phyloP scores from a whole-genome alignment of 1,284 basidiomycete species.

The Fomitopsis pinicola region DNA sequence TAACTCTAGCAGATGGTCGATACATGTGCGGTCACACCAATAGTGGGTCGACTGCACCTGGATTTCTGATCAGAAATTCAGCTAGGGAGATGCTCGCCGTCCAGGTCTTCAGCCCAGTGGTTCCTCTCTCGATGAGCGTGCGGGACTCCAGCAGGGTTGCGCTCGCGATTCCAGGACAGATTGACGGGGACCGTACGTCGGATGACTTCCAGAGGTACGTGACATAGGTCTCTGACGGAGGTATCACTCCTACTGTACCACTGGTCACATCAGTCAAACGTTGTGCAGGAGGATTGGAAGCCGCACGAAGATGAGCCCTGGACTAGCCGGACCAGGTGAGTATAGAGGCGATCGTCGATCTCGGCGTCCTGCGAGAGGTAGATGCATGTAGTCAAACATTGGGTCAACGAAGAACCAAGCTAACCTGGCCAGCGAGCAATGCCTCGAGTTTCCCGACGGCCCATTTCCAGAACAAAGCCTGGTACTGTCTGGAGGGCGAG shows the following conservation, averaged over 20 bases:
- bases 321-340: slow-evolving; percentile 48
- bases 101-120: slow-evolving; percentile 77
- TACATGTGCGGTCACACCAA: not conserved
- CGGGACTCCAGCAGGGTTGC: slow-evolving; percentile 68
- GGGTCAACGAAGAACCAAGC: slow-evolving; percentile 8
- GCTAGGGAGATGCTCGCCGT: slow-evolving; percentile 64
- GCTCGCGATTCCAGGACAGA: slow-evolving; percentile 29
- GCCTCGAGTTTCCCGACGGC: slow-evolving; percentile 50
- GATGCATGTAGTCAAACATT: not conserved
- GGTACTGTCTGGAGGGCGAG: slow-evolving; percentile 59
- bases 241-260: slow-evolving; percentile 8
- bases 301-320: slow-evolving; percentile 33
- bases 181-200: slow-evolving; percentile 13
- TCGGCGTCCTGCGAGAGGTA: slow-evolving; percentile 42
- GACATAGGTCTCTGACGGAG: slow-evolving; percentile 52
- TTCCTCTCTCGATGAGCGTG: slow-evolving; percentile 66
- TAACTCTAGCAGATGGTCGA: slow-evolving; percentile 35
- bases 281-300: not conserved
- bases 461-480: slow-evolving; percentile 70
- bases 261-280: not conserved
- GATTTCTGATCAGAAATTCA: slow-evolving; percentile 52
- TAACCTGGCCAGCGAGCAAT: slow-evolving; percentile 36
- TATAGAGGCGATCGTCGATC: slow-evolving; percentile 61
- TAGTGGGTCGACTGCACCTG: slow-evolving; percentile 32
- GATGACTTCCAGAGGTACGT: slow-evolving; percentile 55